Evolutionary conservation across 257 asterid species (phyloP), one percentile per base, ranked within the genome.

Genomic region (Dorcoceras hygrometricum): DNA sequence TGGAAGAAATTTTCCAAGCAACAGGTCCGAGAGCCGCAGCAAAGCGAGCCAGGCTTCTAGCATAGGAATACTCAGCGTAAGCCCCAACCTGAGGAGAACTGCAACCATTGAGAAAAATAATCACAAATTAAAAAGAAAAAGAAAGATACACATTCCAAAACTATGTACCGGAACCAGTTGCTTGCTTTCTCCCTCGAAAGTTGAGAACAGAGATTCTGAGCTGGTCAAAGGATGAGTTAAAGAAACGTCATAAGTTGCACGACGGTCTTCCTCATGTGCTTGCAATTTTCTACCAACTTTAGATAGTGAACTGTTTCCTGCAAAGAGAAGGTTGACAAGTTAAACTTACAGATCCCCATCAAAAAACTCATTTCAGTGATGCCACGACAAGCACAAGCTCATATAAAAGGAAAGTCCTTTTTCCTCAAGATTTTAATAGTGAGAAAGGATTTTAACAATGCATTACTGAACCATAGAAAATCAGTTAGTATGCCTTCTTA

Each of bases 141-240:
- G 59, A 22, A 57, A 56, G 61, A 43, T 18, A 39, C 22, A 66
- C 66, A 29, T 1, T 50, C 68, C 6, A 20, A 53, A 62, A 61
- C 68, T 32, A 82, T 95, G 4, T 85, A 95, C 99, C 57, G 99
- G 89, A 72, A 91, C 78, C 74, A 95, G 82, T 70, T 85, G 95
- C 86, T 91, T 95, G 87, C 77, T 86, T 89, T 95, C 99, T 58
- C 78, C 94, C 23, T 91, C 97, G 58, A 89, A 95, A 65, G 95
- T 89, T 22, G 97, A 76, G 79, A 95, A 84, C 63, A 86, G 73
- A 50, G 97, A 85, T 55, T 86, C 93, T 2, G 85, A 72, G 79
- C 76, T 73, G 68, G 69, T 51, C 32, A 56, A 78, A 34, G 88
- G 90, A 48, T 76, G 83, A 76, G 78, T 66, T 65, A 75, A 66